Evolutionary conservation across 805 yeast species (phyloP).

Genomic region (Hermanozyma aechmeae): DNA sequence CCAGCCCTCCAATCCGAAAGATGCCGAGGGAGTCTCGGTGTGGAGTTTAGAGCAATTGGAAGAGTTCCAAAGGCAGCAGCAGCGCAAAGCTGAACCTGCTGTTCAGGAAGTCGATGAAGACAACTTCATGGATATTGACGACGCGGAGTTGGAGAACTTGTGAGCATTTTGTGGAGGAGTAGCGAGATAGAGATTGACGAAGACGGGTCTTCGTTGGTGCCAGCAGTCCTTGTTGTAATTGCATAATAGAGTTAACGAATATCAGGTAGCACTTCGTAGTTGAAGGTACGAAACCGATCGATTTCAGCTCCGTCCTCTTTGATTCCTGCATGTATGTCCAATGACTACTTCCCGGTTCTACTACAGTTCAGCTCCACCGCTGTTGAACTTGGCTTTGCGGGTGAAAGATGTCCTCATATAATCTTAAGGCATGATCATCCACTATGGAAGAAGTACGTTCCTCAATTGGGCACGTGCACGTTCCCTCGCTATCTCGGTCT

Average conservation of each 20-base stretch:
- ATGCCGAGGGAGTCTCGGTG: conserved; percentile 89
- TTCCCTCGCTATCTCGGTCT: no score
- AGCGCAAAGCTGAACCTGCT: conserved; percentile 14
- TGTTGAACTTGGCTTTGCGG: conserved; percentile 9
- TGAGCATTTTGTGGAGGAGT: not conserved
- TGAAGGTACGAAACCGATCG: not conserved
- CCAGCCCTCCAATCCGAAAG: conserved; percentile 82
- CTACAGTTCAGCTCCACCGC: conserved; percentile 6
- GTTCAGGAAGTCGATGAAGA: conserved; percentile 13
- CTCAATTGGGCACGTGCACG: conserved; percentile 13
- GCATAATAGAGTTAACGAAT: not conserved
- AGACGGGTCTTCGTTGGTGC: no score
- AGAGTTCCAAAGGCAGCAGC: conserved; percentile 46
- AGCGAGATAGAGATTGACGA: no score
- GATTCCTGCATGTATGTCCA: conserved; percentile 6
- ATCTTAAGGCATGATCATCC: conserved; percentile 1
- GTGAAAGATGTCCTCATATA: conserved; percentile 7
- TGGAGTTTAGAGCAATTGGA: conserved; percentile 74
- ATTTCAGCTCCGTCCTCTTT: not conserved
- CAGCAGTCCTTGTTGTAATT: not conserved
- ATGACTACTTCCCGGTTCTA: conserved; percentile 11
- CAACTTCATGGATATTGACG: conserved; percentile 38
- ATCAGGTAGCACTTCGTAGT: not conserved
- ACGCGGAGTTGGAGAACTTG: conserved; percentile 28
- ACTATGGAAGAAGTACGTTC: conserved; percentile 7